Conservation (phyloP, 2,329 filamentous ascomycete genomes). For the Exophiala dermatitidis region DNA sequence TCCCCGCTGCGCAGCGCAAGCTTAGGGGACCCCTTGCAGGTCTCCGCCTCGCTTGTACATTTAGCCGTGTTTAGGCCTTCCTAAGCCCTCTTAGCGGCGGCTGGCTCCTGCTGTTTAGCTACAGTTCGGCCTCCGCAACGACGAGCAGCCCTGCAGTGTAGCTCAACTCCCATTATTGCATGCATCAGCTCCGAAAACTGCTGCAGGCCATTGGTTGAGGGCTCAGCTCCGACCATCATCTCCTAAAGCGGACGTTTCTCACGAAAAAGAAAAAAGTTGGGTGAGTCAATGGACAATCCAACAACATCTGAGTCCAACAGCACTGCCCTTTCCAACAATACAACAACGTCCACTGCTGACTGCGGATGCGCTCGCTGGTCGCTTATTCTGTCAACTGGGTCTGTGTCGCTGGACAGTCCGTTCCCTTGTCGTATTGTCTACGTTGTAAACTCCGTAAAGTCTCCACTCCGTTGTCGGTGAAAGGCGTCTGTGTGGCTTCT, state of each 20-base stretch:
- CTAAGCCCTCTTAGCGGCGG: no score
- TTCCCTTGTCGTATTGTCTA: neutral
- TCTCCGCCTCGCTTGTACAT: no score
- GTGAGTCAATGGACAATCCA: neutral
- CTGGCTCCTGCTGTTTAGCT: no score
- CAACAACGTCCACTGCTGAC: neutral
- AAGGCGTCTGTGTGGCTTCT: constrained; percentile 11
- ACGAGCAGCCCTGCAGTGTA: neutral
- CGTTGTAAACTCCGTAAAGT: neutral
- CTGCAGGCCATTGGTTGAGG: neutral
- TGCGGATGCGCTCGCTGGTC: neutral
- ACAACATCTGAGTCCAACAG: neutral
- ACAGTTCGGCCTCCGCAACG: neutral
- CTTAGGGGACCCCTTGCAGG: no score
- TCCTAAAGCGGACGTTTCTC: neutral
- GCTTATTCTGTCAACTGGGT: neutral
- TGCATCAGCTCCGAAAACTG: neutral
- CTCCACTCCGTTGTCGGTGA: constrained; percentile 11
- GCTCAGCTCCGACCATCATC: neutral
- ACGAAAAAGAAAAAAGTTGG: constrained; percentile 5
- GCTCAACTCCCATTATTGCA: neutral
- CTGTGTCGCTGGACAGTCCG: constrained; percentile 3
- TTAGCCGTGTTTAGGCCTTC: no score
- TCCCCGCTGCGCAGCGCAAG: no score
- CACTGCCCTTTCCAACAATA: neutral